Evolutionary conservation across 2,329 filamentous ascomycete species (phyloP).

Genomic region (Teratosphaeria gauchensis): DNA sequence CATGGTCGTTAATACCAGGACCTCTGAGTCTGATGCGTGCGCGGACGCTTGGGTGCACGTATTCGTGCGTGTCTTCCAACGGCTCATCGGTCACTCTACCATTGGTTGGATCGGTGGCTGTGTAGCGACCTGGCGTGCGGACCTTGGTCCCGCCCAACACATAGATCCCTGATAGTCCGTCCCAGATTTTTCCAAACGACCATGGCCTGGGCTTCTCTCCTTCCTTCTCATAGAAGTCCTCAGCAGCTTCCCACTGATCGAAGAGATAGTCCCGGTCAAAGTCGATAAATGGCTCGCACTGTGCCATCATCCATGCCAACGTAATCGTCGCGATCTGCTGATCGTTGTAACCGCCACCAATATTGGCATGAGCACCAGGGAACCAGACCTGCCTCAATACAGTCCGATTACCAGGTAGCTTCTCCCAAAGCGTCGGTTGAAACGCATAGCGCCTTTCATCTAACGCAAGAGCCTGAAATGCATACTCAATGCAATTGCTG

Average conservation of each 20-base stretch:
- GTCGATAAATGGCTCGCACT: constrained; percentile 39
- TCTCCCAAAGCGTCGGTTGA: constrained; percentile 35
- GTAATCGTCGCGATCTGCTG: constrained; percentile 43
- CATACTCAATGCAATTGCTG: constrained; percentile 30
- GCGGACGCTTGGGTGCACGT: constrained; percentile 42
- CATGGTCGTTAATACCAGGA: constrained; percentile 37
- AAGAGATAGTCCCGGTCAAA: constrained; percentile 39
- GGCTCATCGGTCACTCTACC: constrained; percentile 34
- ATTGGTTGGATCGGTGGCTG: constrained; percentile 34
- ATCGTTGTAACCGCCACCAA: constrained; percentile 38
- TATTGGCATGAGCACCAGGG: constrained; percentile 36
- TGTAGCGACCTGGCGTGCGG: constrained; percentile 40
- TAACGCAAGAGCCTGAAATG: constrained; percentile 36
- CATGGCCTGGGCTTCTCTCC: constrained; percentile 36
- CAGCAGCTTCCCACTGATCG: constrained; percentile 37
- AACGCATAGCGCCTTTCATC: constrained; percentile 35
- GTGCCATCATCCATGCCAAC: constrained; percentile 49
- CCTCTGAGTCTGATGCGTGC: constrained; percentile 36
- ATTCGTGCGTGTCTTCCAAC: constrained; percentile 41
- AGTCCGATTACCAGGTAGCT: constrained; percentile 33
- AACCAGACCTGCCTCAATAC: constrained; percentile 41
- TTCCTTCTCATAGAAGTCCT: constrained; percentile 34
- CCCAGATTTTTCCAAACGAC: constrained; percentile 40
- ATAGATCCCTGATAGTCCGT: constrained; percentile 38
- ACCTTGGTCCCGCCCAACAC: constrained; percentile 35